Conservation (phyloP, 805 yeast genomes). For the Saturnispora quitensis region DNA sequence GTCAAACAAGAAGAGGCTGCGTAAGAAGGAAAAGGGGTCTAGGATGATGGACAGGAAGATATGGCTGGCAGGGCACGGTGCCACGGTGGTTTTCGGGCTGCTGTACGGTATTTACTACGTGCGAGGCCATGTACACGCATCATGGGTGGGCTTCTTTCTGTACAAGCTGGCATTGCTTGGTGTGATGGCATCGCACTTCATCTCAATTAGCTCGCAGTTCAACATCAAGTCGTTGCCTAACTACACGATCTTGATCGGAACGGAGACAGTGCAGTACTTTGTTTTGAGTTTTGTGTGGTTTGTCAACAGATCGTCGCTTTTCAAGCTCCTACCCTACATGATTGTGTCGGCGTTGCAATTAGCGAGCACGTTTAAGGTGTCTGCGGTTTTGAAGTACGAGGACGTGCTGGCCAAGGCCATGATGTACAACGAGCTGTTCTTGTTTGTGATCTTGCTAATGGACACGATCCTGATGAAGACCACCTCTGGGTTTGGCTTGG, state of each 20-base stretch:
- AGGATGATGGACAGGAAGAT: constrained; percentile 27
- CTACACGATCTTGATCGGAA: constrained; percentile 53
- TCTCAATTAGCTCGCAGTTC: constrained; percentile 51
- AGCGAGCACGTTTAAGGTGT: constrained; percentile 31
- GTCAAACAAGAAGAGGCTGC: constrained; percentile 1
- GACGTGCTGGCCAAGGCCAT: constrained; percentile 36
- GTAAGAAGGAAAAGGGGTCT: constrained; percentile 8
- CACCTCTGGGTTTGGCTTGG: constrained; percentile 61
- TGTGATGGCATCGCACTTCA: constrained; percentile 39
- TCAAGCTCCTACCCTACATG: constrained; percentile 54
- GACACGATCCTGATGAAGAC: constrained; percentile 59
- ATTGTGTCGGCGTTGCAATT: constrained; percentile 53
- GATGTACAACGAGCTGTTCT: constrained; percentile 51
- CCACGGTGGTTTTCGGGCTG: constrained; percentile 37
- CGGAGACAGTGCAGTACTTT: constrained; percentile 68
- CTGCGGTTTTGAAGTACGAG: constrained; percentile 32
- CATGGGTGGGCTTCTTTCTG: constrained; percentile 37
- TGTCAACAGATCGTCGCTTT: constrained; percentile 52
- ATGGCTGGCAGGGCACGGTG: constrained; percentile 52
- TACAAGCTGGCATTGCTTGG: constrained; percentile 54
- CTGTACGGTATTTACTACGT: constrained; percentile 28
- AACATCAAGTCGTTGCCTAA: constrained; percentile 50
- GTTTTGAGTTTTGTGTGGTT: constrained; percentile 50
- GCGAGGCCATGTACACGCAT: constrained; percentile 29
- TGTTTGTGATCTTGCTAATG: constrained; percentile 42